Conservation (phyloP, 2,329 filamentous ascomycete genomes). For the Lachnellula arida region DNA sequence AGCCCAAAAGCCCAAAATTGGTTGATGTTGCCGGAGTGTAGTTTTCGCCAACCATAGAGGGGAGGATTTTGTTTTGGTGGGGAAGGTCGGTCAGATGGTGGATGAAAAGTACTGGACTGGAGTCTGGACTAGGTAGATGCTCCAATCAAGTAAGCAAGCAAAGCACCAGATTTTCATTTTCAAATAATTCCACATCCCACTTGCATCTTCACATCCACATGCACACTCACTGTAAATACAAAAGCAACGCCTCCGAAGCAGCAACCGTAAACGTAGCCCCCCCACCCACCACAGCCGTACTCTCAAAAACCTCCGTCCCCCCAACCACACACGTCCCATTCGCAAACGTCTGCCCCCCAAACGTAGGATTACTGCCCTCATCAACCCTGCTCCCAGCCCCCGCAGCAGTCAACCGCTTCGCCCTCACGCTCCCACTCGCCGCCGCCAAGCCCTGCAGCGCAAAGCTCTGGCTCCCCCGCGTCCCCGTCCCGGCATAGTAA, state of each 20-base stretch:
- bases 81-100: too few relatives aligned
- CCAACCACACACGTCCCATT: slow-evolving; percentile 42
- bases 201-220: too few relatives aligned
- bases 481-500: slow-evolving; percentile 22
- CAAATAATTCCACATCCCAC: too few relatives aligned
- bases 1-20: too few relatives aligned
- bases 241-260: slow-evolving; percentile 45
- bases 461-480: slow-evolving; percentile 20
- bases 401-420: slow-evolving; percentile 34
- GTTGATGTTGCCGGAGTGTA: too few relatives aligned
- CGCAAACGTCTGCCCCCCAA: slow-evolving; percentile 43
- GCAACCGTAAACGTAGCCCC: slow-evolving; percentile 37
- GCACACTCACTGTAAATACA: slow-evolving; percentile 35
- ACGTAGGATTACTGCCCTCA: slow-evolving; percentile 37
- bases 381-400: slow-evolving; percentile 42
- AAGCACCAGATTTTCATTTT: too few relatives aligned
- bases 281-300: slow-evolving; percentile 32
- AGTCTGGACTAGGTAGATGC: too few relatives aligned
- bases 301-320: slow-evolving; percentile 39
- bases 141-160: too few relatives aligned
- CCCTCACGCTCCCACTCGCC: slow-evolving; percentile 7
- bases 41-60: too few relatives aligned
- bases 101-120: too few relatives aligned
- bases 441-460: slow-evolving; percentile 16
- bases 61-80: too few relatives aligned